phyloP scores from a whole-genome alignment of 139 green algal species.

The Chara braunii region DNA sequence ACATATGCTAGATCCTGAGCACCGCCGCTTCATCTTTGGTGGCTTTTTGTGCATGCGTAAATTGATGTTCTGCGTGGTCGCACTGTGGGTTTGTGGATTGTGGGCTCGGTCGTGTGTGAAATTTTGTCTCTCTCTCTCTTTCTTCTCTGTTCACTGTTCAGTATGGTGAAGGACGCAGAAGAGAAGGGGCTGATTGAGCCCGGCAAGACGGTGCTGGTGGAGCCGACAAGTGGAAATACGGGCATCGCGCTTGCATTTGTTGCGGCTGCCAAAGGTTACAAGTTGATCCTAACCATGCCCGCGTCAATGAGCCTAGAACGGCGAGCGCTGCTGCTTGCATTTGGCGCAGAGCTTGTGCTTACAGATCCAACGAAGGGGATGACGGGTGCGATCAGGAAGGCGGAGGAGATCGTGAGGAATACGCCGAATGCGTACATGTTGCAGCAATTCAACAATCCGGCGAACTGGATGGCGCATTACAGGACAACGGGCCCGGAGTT shows the following conservation, averaged over 20 bases:
- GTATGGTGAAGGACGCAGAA: conserved; percentile 41
- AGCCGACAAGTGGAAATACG: conserved; percentile 92
- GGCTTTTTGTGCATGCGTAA: too few relatives aligned
- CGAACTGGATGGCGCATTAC: conserved; percentile 81
- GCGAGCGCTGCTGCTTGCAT: conserved; percentile 77
- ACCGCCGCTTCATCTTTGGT: too few relatives aligned
- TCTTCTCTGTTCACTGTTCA: too few relatives aligned
- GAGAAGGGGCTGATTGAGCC: conserved; percentile 32
- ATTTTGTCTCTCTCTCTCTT: too few relatives aligned
- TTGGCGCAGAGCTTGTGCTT: conserved; percentile 53
- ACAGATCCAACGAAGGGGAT: conserved; percentile 64
- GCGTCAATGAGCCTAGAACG: conserved; percentile 93
- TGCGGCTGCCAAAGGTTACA: conserved; percentile 87
- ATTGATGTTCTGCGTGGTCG: too few relatives aligned
- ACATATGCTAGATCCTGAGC: too few relatives aligned
- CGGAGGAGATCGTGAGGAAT: conserved; percentile 51
- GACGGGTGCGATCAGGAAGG: conserved; percentile 66
- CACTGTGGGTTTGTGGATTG: too few relatives aligned
- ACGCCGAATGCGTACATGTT: conserved; percentile 53
- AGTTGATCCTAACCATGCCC: conserved; percentile 94
- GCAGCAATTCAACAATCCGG: conserved; percentile 85
- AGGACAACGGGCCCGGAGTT: conserved; percentile 90
- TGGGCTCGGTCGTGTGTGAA: too few relatives aligned
- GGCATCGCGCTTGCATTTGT: conserved; percentile 93
- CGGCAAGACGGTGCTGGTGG: conserved; percentile 46